A percentile compares a stretch with the other conserved stretches of the same genome.
These are phyloP conservation scores for Suillus subaureus DNA, from an alignment of 768 basidiomycete species.

Conservation along the genomic window DNA sequence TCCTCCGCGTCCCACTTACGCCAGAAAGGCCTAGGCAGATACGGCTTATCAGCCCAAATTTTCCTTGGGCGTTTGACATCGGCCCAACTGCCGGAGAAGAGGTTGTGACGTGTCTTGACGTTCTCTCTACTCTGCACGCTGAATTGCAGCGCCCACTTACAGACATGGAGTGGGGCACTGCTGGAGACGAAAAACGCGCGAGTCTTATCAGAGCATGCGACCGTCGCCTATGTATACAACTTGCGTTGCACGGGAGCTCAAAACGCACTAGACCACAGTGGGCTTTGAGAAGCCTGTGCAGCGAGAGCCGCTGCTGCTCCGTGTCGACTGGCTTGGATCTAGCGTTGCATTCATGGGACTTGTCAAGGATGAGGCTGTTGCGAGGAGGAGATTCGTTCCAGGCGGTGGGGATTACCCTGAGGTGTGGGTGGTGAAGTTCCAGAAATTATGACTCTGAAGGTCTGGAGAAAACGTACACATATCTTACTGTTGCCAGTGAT, in stretches of 20 bases:
- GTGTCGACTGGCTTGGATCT: conserved; percentile 16
- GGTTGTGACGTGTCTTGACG: conserved; percentile 9
- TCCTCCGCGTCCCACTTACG: conserved; percentile 6
- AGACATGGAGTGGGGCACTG: conserved; percentile 10
- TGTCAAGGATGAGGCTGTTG: conserved; percentile 5
- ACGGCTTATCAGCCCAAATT: conserved; percentile 10
- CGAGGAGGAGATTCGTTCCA: conserved; percentile 3
- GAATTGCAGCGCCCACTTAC: conserved; percentile 9
- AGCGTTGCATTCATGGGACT: conserved; percentile 6
- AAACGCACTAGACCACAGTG: neutral
- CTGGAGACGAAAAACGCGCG: neutral
- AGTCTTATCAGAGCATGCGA: conserved; percentile 7
- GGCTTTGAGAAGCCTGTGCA: neutral
- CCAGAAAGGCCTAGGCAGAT: conserved; percentile 1
- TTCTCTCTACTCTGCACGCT: neutral
- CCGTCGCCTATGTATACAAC: conserved; percentile 1
- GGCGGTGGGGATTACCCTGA: conserved; percentile 2
- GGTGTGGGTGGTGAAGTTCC: conserved; percentile 13
- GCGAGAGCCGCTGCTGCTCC: neutral
- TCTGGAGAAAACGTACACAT: neutral
- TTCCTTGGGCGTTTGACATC: conserved; percentile 13
- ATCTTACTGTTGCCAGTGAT: neutral
- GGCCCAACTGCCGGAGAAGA: too few species aligned
- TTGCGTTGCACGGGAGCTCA: neutral
- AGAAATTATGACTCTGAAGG: neutral